A percentile compares a stretch with the other conserved stretches of the same genome.
Conservation (phyloP, 495 filamentous ascomycete species). For the Aspergillus asperescens region DNA sequence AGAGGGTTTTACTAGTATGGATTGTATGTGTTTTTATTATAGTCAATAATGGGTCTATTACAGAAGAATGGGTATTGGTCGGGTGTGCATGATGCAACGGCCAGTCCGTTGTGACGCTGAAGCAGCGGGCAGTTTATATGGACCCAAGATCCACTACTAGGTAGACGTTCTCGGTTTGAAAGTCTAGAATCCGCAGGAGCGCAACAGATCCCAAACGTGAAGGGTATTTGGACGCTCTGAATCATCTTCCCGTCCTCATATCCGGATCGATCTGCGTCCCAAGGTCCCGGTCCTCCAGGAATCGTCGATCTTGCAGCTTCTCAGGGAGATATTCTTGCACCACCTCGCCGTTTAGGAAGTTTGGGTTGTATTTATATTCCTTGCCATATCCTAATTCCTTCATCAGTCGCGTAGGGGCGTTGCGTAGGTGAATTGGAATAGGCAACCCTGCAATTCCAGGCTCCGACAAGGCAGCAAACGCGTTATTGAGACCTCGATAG, state of each 20-base stretch:
- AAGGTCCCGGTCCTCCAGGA: constrained; percentile 79
- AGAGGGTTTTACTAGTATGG: neutral
- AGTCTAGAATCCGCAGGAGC: no score
- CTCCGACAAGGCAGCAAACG: constrained; percentile 65
- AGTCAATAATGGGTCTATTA: neutral
- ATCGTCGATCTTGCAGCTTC: constrained; percentile 57
- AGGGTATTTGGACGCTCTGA: no score
- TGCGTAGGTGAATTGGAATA: constrained; percentile 81
- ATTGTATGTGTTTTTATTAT: neutral
- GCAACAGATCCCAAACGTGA: neutral
- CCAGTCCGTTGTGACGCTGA: neutral
- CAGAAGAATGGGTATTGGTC: neutral
- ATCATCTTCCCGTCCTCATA: constrained; percentile 11
- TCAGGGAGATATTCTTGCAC: constrained; percentile 87
- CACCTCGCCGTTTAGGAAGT: constrained; percentile 78
- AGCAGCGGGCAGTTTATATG: no score
- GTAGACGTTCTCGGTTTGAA: no score
- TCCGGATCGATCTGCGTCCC: constrained; percentile 72
- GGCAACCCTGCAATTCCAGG: constrained; percentile 74
- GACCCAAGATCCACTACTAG: no score
- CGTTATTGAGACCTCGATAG: constrained; percentile 78
- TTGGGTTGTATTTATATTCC: constrained; percentile 95
- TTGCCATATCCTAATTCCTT: constrained; percentile 83
- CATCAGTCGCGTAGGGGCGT: constrained; percentile 89
- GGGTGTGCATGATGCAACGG: neutral